Evolutionary conservation across 805 yeast species (phyloP).

Genomic region (Yarrowia sp.): DNA sequence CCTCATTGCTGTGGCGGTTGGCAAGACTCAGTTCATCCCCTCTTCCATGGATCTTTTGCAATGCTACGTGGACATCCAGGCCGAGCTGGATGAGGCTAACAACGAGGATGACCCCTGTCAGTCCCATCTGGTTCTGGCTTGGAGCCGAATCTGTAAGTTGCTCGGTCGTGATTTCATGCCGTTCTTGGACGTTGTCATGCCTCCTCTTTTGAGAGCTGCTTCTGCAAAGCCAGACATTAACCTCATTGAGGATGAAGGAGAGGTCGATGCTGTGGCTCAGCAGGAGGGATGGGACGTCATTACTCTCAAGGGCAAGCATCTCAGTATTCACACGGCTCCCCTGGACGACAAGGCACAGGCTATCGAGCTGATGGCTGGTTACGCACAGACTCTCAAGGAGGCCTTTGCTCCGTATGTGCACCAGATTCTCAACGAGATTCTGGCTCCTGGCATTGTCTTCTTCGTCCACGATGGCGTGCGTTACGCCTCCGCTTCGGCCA

Average conservation of each 20-base stretch:
- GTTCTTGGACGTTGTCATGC: conserved; percentile 76
- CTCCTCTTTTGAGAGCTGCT: conserved; percentile 83
- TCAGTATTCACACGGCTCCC: conserved; percentile 92
- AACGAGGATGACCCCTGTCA: conserved; percentile 82
- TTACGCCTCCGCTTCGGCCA: conserved; percentile 79
- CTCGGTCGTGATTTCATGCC: conserved; percentile 85
- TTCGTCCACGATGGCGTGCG: conserved; percentile 93
- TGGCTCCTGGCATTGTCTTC: conserved; percentile 84
- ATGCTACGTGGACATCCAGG: conserved; percentile 69
- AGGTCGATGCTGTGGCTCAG: conserved; percentile 71
- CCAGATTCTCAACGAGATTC: conserved; percentile 72
- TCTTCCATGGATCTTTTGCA: conserved; percentile 71
- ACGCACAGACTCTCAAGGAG: conserved; percentile 79
- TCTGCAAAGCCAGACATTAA: conserved; percentile 87
- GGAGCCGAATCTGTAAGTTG: conserved; percentile 90
- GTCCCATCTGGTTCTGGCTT: conserved; percentile 85
- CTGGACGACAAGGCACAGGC: conserved; percentile 92
- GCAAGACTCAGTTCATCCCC: conserved; percentile 78
- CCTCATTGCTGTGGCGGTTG: conserved; percentile 90
- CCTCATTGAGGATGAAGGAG: conserved; percentile 81
- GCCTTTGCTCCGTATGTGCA: conserved; percentile 79
- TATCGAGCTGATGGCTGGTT: conserved; percentile 78
- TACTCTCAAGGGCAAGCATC: conserved; percentile 82
- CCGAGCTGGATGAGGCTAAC: conserved; percentile 34
- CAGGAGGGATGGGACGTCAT: conserved; percentile 96